A percentile compares a stretch with the other conserved stretches of the same genome.
phyloP scores from a whole-genome alignment of 768 basidiomycete species.

The Trametes punicea region DNA sequence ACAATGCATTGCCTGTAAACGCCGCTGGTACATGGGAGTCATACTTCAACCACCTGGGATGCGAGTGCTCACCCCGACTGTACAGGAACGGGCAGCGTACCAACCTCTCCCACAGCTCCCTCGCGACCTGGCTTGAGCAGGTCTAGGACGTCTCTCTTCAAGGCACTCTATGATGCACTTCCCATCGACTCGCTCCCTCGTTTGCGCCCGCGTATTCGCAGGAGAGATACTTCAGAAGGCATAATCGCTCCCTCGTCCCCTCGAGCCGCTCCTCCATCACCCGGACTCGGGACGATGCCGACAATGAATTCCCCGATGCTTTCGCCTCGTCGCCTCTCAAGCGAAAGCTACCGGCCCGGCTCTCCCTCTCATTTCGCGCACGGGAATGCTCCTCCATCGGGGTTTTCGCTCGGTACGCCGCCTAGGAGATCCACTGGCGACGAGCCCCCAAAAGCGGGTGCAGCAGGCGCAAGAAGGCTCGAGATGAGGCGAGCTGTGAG shows the following conservation, averaged over 20 bases:
- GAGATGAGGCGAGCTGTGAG: conserved; percentile 25
- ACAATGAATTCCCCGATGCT: conserved; percentile 22
- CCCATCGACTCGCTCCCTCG: conserved; percentile 38
- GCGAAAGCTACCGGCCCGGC: conserved; percentile 15
- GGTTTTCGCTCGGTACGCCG: conserved; percentile 39
- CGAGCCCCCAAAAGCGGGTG: not conserved
- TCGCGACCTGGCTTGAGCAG: conserved; percentile 31
- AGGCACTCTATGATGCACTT: conserved; percentile 52
- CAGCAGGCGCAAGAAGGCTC: conserved; percentile 8
- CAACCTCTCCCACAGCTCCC: conserved; percentile 25
- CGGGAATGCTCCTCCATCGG: not conserved
- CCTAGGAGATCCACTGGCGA: conserved; percentile 32
- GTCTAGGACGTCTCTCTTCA: conserved; percentile 61
- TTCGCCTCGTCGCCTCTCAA: conserved; percentile 22
- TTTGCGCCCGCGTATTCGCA: conserved; percentile 42
- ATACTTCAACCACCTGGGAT: not conserved
- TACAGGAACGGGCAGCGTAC: conserved; percentile 17
- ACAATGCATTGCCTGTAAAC: conserved; percentile 87
- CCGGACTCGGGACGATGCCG: conserved; percentile 19
- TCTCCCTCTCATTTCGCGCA: not conserved
- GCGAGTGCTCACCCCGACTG: not conserved
- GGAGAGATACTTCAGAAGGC: conserved; percentile 58
- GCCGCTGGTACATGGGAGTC: conserved; percentile 40
- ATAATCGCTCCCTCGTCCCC: conserved; percentile 63
- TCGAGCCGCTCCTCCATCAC: conserved; percentile 18